phyloP scores from a whole-genome alignment of 1,284 basidiomycete genomes.

The Stereum hirsutum region DNA sequence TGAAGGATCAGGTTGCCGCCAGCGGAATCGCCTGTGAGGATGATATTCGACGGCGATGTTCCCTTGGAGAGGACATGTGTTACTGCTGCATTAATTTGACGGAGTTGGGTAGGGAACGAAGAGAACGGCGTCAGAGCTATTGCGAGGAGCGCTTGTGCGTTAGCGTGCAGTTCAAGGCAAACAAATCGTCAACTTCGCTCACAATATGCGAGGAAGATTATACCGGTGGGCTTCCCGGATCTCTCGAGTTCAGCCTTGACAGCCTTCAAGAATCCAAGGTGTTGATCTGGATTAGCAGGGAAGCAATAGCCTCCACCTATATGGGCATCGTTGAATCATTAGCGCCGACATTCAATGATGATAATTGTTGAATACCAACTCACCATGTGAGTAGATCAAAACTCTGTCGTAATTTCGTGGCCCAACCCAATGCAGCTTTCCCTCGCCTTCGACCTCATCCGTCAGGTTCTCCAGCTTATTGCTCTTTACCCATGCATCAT shows the following conservation, averaged over 20 bases:
- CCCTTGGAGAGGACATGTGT: slow-evolving; percentile 25
- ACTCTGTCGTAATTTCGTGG: slow-evolving; percentile 26
- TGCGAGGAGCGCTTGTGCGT: neutral
- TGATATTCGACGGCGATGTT: slow-evolving; percentile 35
- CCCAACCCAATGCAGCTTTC: slow-evolving; percentile 28
- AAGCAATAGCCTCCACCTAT: neutral
- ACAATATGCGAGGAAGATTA: neutral
- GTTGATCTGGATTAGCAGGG: neutral
- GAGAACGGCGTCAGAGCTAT: slow-evolving; percentile 15
- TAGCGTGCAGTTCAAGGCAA: neutral
- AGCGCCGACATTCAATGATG: neutral
- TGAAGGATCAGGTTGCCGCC: slow-evolving; percentile 36
- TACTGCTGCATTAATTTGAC: slow-evolving; percentile 22
- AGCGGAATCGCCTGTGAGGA: slow-evolving; percentile 44
- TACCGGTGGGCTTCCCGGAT: neutral
- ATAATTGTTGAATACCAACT: slow-evolving; percentile 12
- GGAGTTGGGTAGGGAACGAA: slow-evolving; percentile 27
- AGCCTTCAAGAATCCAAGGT: neutral
- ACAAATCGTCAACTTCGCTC: neutral
- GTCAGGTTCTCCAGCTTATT: slow-evolving; percentile 14
- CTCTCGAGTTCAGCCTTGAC: neutral
- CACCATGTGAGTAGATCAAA: slow-evolving; percentile 29
- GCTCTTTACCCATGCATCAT: slow-evolving; percentile 18
- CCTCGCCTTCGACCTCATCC: slow-evolving; percentile 21
- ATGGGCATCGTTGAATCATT: neutral